These are phyloP conservation scores for Phialemoniopsis sp. DNA, from an alignment of 2,329 filamentous ascomycete species.

Conservation along the genomic window DNA sequence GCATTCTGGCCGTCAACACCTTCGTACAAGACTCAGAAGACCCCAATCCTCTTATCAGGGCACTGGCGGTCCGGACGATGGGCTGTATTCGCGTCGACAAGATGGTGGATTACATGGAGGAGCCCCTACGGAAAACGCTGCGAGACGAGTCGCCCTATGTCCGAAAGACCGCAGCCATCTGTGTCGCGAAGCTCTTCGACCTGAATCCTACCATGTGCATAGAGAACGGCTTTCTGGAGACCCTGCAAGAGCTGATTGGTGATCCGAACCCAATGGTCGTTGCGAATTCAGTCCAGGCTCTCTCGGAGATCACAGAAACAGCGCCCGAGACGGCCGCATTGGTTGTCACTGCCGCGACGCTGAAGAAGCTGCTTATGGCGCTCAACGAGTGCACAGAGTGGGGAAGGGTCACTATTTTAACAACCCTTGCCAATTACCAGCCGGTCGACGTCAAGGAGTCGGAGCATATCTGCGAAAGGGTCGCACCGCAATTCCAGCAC, in stretches of 20 bases:
- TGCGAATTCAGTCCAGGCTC: slow-evolving; percentile 90
- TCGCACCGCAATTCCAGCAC: slow-evolving; percentile 95
- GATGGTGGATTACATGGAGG: slow-evolving; percentile 99
- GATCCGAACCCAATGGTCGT: slow-evolving; percentile 99
- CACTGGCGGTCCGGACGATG: slow-evolving; percentile 95
- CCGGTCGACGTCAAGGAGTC: slow-evolving; percentile 89
- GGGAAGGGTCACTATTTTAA: slow-evolving; percentile 91
- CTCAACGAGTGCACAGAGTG: slow-evolving; percentile 98
- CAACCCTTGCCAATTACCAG: slow-evolving; percentile 83
- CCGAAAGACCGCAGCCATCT: slow-evolving; percentile 95
- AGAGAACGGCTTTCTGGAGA: slow-evolving; percentile 94
- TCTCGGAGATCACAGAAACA: slow-evolving; percentile 86
- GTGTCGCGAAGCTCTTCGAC: slow-evolving; percentile 96
- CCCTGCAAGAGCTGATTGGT: slow-evolving; percentile 89
- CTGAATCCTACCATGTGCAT: slow-evolving; percentile 89
- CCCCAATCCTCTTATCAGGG: slow-evolving; percentile 91
- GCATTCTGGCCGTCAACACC: slow-evolving; percentile 97
- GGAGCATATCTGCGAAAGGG: slow-evolving; percentile 96
- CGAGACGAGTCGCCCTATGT: slow-evolving; percentile 98
- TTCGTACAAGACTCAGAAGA: slow-evolving; percentile 99
- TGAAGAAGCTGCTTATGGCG: slow-evolving; percentile 96
- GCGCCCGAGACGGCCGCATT: slow-evolving; percentile 88
- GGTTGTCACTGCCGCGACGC: slow-evolving; percentile 71
- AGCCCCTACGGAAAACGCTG: slow-evolving; percentile 90
- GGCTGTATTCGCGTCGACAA: slow-evolving; percentile 97